Evolutionary conservation across 306 rosid genomes (phyloP), one percentile per base, ranked within the genome.

Genomic region (Sphenostylis stenocarpa): DNA sequence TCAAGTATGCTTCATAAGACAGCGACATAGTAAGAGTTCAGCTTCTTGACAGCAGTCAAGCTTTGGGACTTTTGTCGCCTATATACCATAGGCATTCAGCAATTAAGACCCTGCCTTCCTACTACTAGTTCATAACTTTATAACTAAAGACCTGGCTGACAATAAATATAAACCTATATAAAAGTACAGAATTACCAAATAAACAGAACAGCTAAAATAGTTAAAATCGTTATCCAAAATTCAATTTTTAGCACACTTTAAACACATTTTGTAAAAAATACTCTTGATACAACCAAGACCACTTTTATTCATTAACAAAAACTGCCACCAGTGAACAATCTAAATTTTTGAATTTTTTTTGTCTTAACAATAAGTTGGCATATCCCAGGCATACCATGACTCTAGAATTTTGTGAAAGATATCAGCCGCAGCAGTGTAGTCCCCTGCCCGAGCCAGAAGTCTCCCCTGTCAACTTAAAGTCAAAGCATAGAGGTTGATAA

Each of bases 401-500:
- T 91, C 93, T n/a, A 96, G 82, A 78, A 90, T 90, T 75, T 85
- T 93, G 81, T 87, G 87, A 85, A 89, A 96, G 75, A 87, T 80
- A 76, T 58, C 38, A 57, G 97, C 85, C 24, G 99, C 99, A 38
- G 91, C 91, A 76, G 86, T 55, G 64, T 88, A 90, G 78, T 96
- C 98, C 76, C 97, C 93, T 72, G 87, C 88, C 98, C 77, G 89
- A 73, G 99, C 98, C 84, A 88, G 94, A 90, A 96, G 99, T 87
- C 99, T 93, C 84, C 99, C 99, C 99, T 96, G 99, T 96, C 98
- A 93, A 96, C 99, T 96, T 96, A 79, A 88, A 90, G 96, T 85
- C 90, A 91, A 81, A 87, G 90, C 85, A 78, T 65, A 85, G 85
- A 88, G 78, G 87, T 89, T 86, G 87, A 82, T 88, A 87, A 89